Evolutionary conservation across 108 stramenopile species (phyloP).

Genomic region (Seminavis robusta): DNA sequence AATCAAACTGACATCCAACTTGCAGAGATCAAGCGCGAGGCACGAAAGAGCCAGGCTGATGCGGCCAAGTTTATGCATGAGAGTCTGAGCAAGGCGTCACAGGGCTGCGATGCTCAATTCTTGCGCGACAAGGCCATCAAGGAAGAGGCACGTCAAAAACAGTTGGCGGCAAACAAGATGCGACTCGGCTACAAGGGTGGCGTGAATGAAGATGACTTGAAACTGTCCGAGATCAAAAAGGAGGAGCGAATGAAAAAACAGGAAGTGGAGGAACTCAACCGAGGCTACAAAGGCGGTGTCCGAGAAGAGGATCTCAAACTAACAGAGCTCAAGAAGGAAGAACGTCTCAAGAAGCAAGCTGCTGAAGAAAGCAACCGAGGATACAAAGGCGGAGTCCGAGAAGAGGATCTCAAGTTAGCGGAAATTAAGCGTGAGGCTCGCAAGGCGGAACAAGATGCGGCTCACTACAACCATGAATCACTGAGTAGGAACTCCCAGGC

Average conservation of each 20-base stretch:
- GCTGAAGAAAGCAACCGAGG: no score
- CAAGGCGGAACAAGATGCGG: conserved; percentile 1
- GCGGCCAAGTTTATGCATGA: neutral
- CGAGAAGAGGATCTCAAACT: no score
- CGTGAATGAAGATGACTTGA: neutral
- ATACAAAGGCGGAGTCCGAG: conserved; percentile 9
- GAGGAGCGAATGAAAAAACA: conserved; percentile 2
- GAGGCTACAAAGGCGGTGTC: conserved; percentile 3
- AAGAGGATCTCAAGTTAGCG: no score
- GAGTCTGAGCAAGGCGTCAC: conserved; percentile 3
- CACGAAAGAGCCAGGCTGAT: neutral
- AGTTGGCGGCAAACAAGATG: neutral
- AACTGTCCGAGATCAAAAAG: neutral
- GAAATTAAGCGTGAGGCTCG: neutral
- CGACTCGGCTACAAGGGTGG: neutral
- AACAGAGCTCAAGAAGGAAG: conserved; percentile 7
- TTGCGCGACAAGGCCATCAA: neutral
- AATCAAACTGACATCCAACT: conserved; percentile 5
- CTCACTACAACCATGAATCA: neutral
- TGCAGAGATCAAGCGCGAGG: conserved; percentile 1
- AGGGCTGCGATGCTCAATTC: neutral
- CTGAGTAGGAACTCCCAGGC: neutral
- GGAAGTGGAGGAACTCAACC: neutral
- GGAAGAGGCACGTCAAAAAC: neutral
- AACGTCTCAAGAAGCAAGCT: conserved; percentile 5